A percentile compares a stretch with the other conserved stretches of the same genome.
These are phyloP conservation scores for Phyllachora maydis DNA, from an alignment of 2,329 filamentous ascomycete species.

Conservation along the genomic window DNA sequence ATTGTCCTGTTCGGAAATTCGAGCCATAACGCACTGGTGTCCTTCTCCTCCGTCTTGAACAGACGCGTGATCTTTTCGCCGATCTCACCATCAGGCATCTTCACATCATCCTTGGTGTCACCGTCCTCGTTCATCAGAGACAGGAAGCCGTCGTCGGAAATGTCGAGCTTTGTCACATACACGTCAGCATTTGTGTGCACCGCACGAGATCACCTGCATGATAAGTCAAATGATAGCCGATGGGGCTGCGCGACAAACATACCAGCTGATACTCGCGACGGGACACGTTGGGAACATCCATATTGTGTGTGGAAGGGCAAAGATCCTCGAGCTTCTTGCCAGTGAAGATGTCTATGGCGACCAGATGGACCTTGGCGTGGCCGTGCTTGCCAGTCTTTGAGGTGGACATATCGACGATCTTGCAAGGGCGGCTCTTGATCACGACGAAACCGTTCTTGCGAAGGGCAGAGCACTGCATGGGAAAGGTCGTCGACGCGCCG, in stretches of 20 bases:
- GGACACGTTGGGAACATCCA: constrained; percentile 88
- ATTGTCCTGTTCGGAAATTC: constrained; percentile 1
- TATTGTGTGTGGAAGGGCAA: constrained; percentile 92
- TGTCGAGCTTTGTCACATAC: constrained; percentile 84
- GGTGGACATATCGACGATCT: constrained; percentile 99
- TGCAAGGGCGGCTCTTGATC: constrained; percentile 98
- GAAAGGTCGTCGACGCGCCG: constrained; percentile 83
- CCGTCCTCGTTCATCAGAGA: constrained; percentile 81
- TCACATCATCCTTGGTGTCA: constrained; percentile 84
- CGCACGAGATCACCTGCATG: too few relatives aligned
- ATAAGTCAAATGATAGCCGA: too few relatives aligned
- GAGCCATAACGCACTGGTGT: constrained; percentile 55
- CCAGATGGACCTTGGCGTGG: constrained; percentile 98
- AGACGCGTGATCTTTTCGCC: constrained; percentile 71
- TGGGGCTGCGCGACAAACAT: too few relatives aligned
- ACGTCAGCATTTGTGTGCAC: too few relatives aligned
- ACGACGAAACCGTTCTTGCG: constrained; percentile 98
- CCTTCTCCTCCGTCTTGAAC: constrained; percentile 70
- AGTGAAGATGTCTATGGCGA: constrained; percentile 98
- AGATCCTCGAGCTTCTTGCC: constrained; percentile 99
- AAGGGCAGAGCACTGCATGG: constrained; percentile 99
- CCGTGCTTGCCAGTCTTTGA: constrained; percentile 99
- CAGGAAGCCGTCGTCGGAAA: constrained; percentile 86
- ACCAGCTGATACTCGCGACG: constrained; percentile 90
- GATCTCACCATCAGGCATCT: constrained; percentile 74